A percentile compares a stretch with the other conserved stretches of the same genome.
These are phyloP conservation scores for Cryoendolithus antarcticus DNA, from an alignment of 2,329 filamentous ascomycete species.

Conservation along the genomic window DNA sequence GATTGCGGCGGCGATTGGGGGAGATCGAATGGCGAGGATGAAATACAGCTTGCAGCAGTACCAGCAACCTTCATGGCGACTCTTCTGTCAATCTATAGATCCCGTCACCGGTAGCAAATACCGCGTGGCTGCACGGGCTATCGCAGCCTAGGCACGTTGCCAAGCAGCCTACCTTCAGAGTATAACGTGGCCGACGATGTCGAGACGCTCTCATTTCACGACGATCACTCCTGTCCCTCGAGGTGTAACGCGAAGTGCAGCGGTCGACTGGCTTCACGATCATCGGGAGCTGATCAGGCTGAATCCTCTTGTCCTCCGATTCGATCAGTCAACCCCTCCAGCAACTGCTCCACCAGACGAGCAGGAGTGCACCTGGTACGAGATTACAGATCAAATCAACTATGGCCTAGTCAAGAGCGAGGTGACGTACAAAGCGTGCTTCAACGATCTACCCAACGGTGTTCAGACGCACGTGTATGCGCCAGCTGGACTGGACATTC, in stretches of 20 bases:
- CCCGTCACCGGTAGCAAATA: no score
- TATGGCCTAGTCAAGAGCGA: constrained; percentile 55
- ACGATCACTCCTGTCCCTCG: constrained; percentile 66
- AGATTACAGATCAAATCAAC: constrained; percentile 61
- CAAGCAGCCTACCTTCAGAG: no score
- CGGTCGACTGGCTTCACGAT: constrained; percentile 62
- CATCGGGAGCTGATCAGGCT: constrained; percentile 78
- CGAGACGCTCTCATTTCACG: constrained; percentile 60
- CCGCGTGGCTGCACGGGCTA: no score
- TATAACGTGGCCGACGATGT: constrained; percentile 36
- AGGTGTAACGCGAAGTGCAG: constrained; percentile 54
- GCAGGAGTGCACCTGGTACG: constrained; percentile 60
- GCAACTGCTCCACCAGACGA: constrained; percentile 57
- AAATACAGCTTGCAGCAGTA: no score
- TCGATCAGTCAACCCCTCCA: constrained; percentile 56
- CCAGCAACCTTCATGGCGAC: no score
- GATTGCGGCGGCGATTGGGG: neutral
- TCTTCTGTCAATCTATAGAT: no score
- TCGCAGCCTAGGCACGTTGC: no score
- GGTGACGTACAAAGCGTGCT: constrained; percentile 68
- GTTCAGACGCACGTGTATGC: constrained; percentile 76
- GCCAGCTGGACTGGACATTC: constrained; percentile 67
- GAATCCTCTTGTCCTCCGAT: constrained; percentile 68
- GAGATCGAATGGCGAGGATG: no score
- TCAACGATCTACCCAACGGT: constrained; percentile 60